Percentiles rank a stretch among this genome's conserved stretches.
Evolutionary conservation across 129 eudicot species (phyloP).

Genomic region (Scalesia atractyloides): DNA sequence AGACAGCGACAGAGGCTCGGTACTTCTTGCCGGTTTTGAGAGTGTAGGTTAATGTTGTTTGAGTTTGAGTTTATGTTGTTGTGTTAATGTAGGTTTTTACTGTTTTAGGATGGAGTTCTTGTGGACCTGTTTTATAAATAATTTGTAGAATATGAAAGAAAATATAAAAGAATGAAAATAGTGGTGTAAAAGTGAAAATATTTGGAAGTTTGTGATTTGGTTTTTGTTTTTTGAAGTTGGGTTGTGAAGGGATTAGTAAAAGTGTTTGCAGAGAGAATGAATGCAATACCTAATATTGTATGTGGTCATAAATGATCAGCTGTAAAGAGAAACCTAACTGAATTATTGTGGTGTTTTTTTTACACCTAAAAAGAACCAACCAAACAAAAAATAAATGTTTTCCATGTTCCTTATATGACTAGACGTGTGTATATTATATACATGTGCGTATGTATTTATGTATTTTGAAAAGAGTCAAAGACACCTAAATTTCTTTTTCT

Average conservation of each 20-base stretch:
- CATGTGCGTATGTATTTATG: no score
- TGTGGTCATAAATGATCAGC: constrained; percentile 10
- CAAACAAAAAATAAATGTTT: not conserved
- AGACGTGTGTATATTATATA: no score
- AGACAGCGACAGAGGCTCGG: constrained; percentile 92
- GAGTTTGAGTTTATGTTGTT: constrained; percentile 23
- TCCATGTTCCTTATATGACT: not conserved
- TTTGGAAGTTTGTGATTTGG: constrained; percentile 24
- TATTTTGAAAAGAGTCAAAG: no score
- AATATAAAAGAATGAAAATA: constrained; percentile 24
- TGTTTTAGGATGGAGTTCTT: constrained; percentile 30
- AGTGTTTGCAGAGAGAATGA: not conserved
- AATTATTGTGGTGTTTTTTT: constrained; percentile 3
- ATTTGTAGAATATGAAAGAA: constrained; percentile 48
- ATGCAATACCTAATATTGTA: constrained; percentile 26
- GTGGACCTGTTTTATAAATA: constrained; percentile 73
- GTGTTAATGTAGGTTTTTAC: constrained; percentile 28
- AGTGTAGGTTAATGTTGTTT: constrained; percentile 20
- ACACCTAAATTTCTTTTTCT: no score
- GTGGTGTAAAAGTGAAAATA: constrained; percentile 43
- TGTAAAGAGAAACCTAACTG: constrained; percentile 15
- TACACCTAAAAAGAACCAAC: constrained; percentile 21
- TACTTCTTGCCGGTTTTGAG: constrained; percentile 98
- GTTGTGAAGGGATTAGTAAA: not conserved
- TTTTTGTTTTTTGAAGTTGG: not conserved